phyloP scores from a whole-genome alignment of 345 rosid genomes.

The Salix purpurea region DNA sequence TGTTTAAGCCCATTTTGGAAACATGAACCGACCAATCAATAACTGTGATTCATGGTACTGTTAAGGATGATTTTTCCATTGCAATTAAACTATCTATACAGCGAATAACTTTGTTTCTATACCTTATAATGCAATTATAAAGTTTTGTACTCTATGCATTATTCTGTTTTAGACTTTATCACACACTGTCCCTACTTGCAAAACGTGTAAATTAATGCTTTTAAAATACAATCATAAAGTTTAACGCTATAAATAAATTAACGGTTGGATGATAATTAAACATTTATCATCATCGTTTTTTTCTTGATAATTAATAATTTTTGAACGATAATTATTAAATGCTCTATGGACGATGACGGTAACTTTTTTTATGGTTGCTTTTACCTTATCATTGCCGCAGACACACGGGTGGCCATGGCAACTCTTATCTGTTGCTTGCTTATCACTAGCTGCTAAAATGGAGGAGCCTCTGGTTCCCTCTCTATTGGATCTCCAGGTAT shows the following conservation, averaged over 20 bases:
- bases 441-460: slow-evolving; percentile 97
- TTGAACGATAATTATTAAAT: slow-evolving; percentile 11
- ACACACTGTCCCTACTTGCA: not conserved
- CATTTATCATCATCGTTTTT: not conserved
- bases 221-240: not conserved
- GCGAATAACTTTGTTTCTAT: not conserved
- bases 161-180: not conserved
- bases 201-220: not conserved
- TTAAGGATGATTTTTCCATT: not conserved
- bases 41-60: not conserved
- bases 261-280: not conserved
- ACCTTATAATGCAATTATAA: slow-evolving; percentile 11
- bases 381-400: slow-evolving; percentile 40
- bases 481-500: slow-evolving; percentile 84
- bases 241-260: not conserved
- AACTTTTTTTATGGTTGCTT: not conserved
- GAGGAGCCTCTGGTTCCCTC: slow-evolving; percentile 93
- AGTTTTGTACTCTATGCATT: slow-evolving; percentile 17
- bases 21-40: slow-evolving; percentile 9
- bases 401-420: slow-evolving; percentile 84
- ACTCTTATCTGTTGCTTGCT: slow-evolving; percentile 81
- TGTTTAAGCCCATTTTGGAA: not conserved
- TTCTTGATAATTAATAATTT: not conserved
- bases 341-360: not conserved
- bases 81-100: not conserved